These are phyloP conservation scores for Diddensiella santjacobensis DNA, from an alignment of 805 yeast genomes.

Conservation along the genomic window DNA sequence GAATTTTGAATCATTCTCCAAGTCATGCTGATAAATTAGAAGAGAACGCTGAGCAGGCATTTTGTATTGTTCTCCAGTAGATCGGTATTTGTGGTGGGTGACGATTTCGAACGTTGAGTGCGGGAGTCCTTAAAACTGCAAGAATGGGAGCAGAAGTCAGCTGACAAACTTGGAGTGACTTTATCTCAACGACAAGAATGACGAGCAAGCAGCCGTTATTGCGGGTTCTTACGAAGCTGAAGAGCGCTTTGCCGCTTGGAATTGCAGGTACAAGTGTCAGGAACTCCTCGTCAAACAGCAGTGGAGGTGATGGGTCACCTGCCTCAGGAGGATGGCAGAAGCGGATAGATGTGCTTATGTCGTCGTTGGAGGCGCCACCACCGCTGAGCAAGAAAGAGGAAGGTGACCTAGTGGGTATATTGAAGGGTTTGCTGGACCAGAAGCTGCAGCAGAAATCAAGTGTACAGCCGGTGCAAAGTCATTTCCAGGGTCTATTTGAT, in stretches of 20 bases:
- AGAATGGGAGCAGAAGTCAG: no score
- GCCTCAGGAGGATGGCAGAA: constrained; percentile 6
- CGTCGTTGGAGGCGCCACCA: constrained; percentile 14
- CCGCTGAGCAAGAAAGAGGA: constrained; percentile 17
- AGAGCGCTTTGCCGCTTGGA: not conserved
- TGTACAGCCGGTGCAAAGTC: constrained; percentile 13
- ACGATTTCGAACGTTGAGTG: no score
- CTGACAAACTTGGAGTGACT: no score
- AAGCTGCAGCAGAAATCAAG: constrained; percentile 12
- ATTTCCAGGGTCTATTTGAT: constrained; percentile 20
- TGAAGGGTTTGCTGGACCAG: constrained; percentile 12
- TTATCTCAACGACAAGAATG: not conserved
- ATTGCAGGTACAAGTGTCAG: not conserved
- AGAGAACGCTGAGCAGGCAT: no score
- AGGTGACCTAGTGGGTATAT: constrained; percentile 10
- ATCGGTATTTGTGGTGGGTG: no score
- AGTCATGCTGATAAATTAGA: no score
- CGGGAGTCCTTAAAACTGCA: no score
- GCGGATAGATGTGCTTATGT: constrained; percentile 10
- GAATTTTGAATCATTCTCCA: no score
- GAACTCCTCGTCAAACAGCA: not conserved
- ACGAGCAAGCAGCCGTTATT: not conserved
- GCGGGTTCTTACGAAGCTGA: not conserved
- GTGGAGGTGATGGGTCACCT: not conserved
- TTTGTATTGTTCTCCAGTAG: no score